phyloP scores from a whole-genome alignment of 345 rosid species.

The Aethionema arabicum region DNA sequence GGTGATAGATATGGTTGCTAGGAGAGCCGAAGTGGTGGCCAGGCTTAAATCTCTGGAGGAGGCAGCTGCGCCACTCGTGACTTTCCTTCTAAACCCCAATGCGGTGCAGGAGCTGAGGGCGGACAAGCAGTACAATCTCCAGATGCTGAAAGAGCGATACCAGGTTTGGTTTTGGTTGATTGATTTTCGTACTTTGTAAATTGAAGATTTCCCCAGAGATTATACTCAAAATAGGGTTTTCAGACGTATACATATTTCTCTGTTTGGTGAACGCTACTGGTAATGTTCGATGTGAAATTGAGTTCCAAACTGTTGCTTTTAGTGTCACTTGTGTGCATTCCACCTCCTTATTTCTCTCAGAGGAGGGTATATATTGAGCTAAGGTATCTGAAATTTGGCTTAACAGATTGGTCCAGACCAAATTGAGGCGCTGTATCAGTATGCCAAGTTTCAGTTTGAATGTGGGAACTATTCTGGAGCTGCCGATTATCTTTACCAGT shows the following conservation, averaged over 20 bases:
- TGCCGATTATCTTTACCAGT: slow-evolving; percentile 94
- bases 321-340: too few species aligned
- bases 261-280: too few species aligned
- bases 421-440: slow-evolving; percentile 95
- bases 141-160: slow-evolving; percentile 89
- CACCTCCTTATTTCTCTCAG: too few species aligned
- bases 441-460: slow-evolving; percentile 97
- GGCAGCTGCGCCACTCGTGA: slow-evolving; percentile 80
- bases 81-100: slow-evolving; percentile 68
- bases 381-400: not conserved
- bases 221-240: too few species aligned
- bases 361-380: not conserved
- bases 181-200: not conserved
- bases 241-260: too few species aligned
- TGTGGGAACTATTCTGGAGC: slow-evolving; percentile 99
- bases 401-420: slow-evolving; percentile 92
- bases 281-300: too few species aligned
- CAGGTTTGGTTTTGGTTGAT: slow-evolving; percentile 52
- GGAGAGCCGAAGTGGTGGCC: slow-evolving; percentile 85
- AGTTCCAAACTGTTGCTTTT: too few species aligned
- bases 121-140: slow-evolving; percentile 84
- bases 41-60: slow-evolving; percentile 86
- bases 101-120: slow-evolving; percentile 82
- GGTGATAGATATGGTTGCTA: slow-evolving; percentile 72
- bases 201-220: too few species aligned